Percentiles rank a stretch among this genome's conserved stretches.
Evolutionary conservation across 305 asterid species (phyloP).

Genomic region (Ilex paraguariensis): DNA sequence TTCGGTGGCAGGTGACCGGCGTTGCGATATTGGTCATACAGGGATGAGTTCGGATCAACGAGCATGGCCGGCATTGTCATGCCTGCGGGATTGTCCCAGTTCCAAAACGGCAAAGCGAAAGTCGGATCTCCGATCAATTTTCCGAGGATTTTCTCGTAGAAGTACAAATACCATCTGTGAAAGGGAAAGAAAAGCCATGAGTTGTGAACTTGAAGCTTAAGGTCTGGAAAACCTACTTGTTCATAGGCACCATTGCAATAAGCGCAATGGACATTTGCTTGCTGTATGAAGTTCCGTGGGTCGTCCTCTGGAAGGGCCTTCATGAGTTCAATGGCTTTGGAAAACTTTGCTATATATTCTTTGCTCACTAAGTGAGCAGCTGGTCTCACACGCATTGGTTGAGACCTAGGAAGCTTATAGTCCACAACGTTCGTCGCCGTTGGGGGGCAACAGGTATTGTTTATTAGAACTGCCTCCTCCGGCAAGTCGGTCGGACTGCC

Average conservation of each 20-base stretch:
- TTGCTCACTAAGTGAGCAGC: conserved; percentile 34
- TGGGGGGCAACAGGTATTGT: conserved; percentile 41
- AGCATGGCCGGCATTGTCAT: conserved; percentile 34
- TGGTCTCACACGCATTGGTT: conserved; percentile 27
- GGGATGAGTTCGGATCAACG: conserved; percentile 11
- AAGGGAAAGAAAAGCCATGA: conserved; percentile 58
- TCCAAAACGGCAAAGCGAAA: conserved; percentile 50
- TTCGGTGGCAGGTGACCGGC: conserved; percentile 33
- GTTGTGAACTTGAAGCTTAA: conserved; percentile 39
- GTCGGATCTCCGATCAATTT: conserved; percentile 47
- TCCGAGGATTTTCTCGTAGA: conserved; percentile 44
- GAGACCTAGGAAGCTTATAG: conserved; percentile 32
- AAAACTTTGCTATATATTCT: conserved; percentile 32
- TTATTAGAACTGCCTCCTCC: conserved; percentile 16
- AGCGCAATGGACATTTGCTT: conserved; percentile 58
- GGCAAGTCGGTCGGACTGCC: conserved; percentile 26
- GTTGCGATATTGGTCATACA: conserved; percentile 31
- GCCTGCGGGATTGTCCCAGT: conserved; percentile 50
- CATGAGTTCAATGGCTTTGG: conserved; percentile 34
- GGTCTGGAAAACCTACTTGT: conserved; percentile 14
- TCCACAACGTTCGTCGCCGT: conserved; percentile 9
- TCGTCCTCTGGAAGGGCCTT: conserved; percentile 40
- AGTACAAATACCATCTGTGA: conserved; percentile 59
- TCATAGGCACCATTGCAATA: conserved; percentile 45
- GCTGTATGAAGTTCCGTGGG: conserved; percentile 46